phyloP scores from a whole-genome alignment of 495 filamentous ascomycete genomes.

The Aspergillus kassunensis region DNA sequence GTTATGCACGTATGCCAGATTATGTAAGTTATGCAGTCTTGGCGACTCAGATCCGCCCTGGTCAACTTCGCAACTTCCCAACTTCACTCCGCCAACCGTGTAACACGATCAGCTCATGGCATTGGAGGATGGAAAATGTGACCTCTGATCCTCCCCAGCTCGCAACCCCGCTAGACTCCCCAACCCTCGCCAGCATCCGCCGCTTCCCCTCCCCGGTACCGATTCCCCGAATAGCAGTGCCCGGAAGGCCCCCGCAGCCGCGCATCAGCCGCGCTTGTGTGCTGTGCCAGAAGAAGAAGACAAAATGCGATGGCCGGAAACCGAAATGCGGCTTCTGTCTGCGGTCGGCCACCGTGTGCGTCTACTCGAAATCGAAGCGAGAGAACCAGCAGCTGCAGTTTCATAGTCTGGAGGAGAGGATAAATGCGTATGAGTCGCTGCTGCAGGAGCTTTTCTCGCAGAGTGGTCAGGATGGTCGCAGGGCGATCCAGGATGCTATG shows the following conservation, averaged over 20 bases:
- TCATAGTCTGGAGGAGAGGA: neutral
- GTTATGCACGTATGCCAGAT: too few species aligned
- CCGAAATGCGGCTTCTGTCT: constrained; percentile 22
- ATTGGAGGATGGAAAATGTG: too few species aligned
- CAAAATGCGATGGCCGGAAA: constrained; percentile 35
- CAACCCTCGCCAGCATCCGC: too few species aligned
- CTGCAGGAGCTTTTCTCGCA: constrained; percentile 12
- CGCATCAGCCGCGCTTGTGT: constrained; percentile 34
- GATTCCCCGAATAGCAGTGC: too few species aligned
- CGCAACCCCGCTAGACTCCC: too few species aligned
- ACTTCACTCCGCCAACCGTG: too few species aligned
- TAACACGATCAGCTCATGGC: too few species aligned
- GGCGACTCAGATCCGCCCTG: too few species aligned
- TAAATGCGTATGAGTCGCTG: constrained; percentile 14
- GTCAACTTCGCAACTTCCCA: too few species aligned
- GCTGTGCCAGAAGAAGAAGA: constrained; percentile 37
- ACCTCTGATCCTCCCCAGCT: too few species aligned
- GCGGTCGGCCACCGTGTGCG: constrained; percentile 8
- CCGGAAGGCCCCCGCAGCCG: neutral
- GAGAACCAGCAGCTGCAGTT: constrained; percentile 12
- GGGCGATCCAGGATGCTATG: constrained; percentile 11
- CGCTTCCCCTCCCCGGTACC: too few species aligned
- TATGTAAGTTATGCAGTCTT: too few species aligned
- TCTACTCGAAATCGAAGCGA: constrained; percentile 14
- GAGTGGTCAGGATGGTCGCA: neutral